Percentiles rank a stretch among this genome's conserved stretches.
Evolutionary conservation across 73 alveolate genomes (phyloP).

Genomic region (Symbiodinium pilosum): DNA sequence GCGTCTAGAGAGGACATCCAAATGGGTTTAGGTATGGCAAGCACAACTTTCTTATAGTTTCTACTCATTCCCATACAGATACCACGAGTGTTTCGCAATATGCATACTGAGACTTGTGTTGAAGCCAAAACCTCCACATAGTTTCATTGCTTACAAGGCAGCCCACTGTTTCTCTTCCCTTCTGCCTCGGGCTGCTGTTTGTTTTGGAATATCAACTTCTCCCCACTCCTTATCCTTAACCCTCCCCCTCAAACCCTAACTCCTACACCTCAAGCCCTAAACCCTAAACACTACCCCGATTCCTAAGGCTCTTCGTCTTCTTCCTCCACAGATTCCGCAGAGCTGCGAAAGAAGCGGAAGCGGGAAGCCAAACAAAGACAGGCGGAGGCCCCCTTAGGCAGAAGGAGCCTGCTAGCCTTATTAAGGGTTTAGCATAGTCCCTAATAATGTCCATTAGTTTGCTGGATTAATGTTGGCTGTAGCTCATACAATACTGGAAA

Average conservation of each 20-base stretch:
- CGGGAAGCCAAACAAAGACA: conserved; percentile 53
- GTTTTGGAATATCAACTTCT: neutral
- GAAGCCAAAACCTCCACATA: too few relatives aligned
- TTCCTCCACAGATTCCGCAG: conserved; percentile 39
- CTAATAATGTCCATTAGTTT: neutral
- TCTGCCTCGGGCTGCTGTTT: neutral
- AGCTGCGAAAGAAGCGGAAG: conserved; percentile 69
- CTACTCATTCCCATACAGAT: too few relatives aligned
- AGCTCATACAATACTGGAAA: too few relatives aligned
- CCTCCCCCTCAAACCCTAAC: too few relatives aligned
- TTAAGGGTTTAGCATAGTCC: neutral
- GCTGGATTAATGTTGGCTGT: neutral
- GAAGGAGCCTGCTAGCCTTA: neutral
- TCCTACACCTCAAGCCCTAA: too few relatives aligned
- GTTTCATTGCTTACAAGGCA: too few relatives aligned
- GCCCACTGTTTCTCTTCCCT: neutral
- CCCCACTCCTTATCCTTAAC: too few relatives aligned
- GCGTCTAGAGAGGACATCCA: too few relatives aligned
- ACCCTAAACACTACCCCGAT: neutral
- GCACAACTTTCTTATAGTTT: too few relatives aligned
- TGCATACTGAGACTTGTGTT: too few relatives aligned
- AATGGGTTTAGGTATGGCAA: too few relatives aligned
- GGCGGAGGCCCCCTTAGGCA: conserved; percentile 74
- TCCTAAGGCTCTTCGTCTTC: neutral
- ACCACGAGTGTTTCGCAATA: too few relatives aligned